A percentile compares a stretch with the other conserved stretches of the same genome.
Evolutionary conservation across 1,284 basidiomycete genomes (phyloP).

Genomic region (Cryptococcus depauperatus): DNA sequence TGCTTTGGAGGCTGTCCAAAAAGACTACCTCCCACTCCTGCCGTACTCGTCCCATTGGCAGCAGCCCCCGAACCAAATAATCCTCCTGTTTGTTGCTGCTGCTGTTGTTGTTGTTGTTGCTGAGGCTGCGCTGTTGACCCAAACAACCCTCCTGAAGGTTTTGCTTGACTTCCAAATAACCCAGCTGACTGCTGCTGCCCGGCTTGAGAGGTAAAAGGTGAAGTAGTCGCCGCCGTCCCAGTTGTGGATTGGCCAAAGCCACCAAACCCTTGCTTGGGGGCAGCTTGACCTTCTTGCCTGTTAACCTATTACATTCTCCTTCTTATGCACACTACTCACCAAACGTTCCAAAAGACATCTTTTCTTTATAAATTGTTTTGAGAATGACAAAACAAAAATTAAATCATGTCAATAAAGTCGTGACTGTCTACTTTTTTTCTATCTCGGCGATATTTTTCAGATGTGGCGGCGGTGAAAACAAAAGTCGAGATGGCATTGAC

Average conservation of each 20-base stretch:
- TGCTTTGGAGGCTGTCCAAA: constrained; percentile 28
- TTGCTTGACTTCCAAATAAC: constrained; percentile 23
- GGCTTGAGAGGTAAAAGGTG: constrained; percentile 18
- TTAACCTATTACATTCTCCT: not conserved
- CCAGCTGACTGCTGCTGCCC: constrained; percentile 15
- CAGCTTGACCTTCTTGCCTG: not conserved
- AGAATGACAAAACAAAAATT: too few species aligned
- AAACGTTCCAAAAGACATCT: constrained; percentile 12
- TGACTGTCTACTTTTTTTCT: constrained; percentile 5
- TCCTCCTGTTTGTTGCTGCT: too few species aligned
- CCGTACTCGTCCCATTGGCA: too few species aligned
- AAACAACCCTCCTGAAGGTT: constrained; percentile 11
- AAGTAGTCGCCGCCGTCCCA: constrained; percentile 15
- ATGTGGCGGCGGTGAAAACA: not conserved
- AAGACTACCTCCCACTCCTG: too few species aligned
- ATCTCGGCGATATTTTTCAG: constrained; percentile 8
- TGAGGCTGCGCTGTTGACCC: constrained; percentile 34
- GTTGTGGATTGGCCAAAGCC: constrained; percentile 14
- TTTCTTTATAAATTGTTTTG: too few species aligned
- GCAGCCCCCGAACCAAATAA: too few species aligned
- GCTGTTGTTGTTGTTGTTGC: constrained; percentile 6
- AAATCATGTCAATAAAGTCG: not conserved
- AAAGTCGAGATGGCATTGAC: not conserved
- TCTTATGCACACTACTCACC: constrained; percentile 2
- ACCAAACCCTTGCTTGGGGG: constrained; percentile 15